These are phyloP conservation scores for Jamesozyma gamospora DNA, from an alignment of 805 yeast species.

Conservation along the genomic window DNA sequence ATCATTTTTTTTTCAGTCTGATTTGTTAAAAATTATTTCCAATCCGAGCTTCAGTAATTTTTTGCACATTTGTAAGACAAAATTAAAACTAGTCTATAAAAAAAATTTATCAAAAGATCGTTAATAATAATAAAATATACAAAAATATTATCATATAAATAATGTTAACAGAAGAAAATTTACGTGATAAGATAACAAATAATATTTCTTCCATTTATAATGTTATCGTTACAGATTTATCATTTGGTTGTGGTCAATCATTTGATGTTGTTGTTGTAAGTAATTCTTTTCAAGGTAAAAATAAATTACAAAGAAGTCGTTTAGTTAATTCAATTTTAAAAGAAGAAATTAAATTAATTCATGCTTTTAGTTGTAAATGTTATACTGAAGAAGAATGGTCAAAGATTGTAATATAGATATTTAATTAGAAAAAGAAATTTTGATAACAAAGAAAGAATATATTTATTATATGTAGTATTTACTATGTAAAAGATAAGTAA, in stretches of 20 bases:
- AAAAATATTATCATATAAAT: too few species aligned
- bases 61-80: too few species aligned
- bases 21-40: too few species aligned
- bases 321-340: slow-evolving; percentile 69
- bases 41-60: too few species aligned
- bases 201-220: slow-evolving; percentile 24
- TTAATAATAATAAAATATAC: too few species aligned
- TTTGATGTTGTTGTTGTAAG: slow-evolving; percentile 85
- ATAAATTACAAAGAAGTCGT: slow-evolving; percentile 77
- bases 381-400: slow-evolving; percentile 88
- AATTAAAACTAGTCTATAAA: too few species aligned
- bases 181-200: slow-evolving; percentile 19
- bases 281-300: slow-evolving; percentile 63
- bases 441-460: neutral
- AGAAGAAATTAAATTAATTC: slow-evolving; percentile 79
- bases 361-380: slow-evolving; percentile 90
- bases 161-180: slow-evolving; percentile 16
- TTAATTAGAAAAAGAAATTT: too few species aligned
- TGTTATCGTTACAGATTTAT: slow-evolving; percentile 32
- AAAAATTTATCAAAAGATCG: too few species aligned
- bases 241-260: slow-evolving; percentile 97
- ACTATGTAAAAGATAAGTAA: neutral
- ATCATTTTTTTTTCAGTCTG: too few species aligned
- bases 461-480: neutral
- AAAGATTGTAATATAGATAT: slow-evolving; percentile 18